Evolutionary conservation across 805 yeast genomes (phyloP).

Genomic region (Brettanomyces sp.): DNA sequence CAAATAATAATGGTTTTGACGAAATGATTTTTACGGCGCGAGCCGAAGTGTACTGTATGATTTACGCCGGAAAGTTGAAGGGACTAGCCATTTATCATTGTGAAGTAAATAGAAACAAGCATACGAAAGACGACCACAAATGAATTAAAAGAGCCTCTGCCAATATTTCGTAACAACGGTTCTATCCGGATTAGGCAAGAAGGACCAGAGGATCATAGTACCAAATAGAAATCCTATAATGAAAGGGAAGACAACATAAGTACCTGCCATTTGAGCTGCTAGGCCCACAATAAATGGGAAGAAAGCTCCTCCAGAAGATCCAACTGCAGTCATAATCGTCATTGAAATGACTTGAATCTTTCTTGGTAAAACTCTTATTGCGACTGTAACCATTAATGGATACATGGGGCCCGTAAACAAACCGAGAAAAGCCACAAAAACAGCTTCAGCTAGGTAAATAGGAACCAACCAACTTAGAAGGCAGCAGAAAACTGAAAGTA

Average conservation of each 20-base stretch:
- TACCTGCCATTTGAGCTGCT: constrained; percentile 35
- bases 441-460: constrained; percentile 33
- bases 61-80: no score
- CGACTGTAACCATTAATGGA: constrained; percentile 38
- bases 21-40: no score
- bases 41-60: no score
- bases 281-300: constrained; percentile 46
- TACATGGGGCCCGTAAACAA: constrained; percentile 60
- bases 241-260: constrained; percentile 42
- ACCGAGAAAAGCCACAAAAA: constrained; percentile 43
- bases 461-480: constrained; percentile 42
- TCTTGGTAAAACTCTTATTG: constrained; percentile 37
- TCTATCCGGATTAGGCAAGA: constrained; percentile 36
- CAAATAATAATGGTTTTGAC: background rate
- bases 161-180: constrained; percentile 15
- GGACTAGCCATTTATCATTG: no score
- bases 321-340: constrained; percentile 46
- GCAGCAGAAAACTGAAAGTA: constrained; percentile 29
- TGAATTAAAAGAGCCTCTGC: constrained; percentile 14
- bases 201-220: constrained; percentile 31
- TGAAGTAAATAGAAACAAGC: no score
- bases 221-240: constrained; percentile 28
- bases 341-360: constrained; percentile 41
- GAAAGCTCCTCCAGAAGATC: constrained; percentile 49
- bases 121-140: no score